Evolutionary conservation across 2,329 filamentous ascomycete genomes (phyloP), one percentile per base, ranked within the genome.

Genomic region (Coniochaeta ligniaria): DNA sequence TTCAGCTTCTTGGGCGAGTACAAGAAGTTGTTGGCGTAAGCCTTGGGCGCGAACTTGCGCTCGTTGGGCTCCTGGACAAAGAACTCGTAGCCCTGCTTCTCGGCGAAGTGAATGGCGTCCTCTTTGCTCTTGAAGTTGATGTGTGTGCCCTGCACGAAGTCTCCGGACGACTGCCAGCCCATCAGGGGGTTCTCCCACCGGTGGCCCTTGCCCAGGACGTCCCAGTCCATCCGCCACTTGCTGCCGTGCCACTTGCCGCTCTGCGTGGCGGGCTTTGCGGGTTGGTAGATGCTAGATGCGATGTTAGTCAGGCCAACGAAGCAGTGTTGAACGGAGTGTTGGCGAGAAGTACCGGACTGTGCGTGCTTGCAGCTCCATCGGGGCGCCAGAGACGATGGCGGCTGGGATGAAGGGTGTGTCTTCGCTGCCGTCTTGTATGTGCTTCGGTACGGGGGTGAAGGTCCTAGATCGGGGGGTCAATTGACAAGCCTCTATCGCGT

Each of bases 51-150:
- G 69, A 97, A 88, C 71, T 88, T 90, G 72, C 95, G 87, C 76
- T 86, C 85, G 71, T 97, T 96, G 38, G 95, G 94, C 78, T 98
- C 95, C 81, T 98, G 95, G 26, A 99, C 93, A 74, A 95, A 98
- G 77, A 96, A 99, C 74, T 99, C 94, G 74, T 99, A 99, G 38
- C 96, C 95, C 76, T 99, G 95, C 84, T 98, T 99, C 80, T 98
- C 90, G 26, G 96, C 95, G 72, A 99, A 99, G 62, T 83, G 80
- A 70, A 99, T 94, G 66, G 95, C 95, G 68, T 96, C 94, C 74
- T 98, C 92, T 82, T 96, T 98, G 69, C 81, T 83, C 76, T 90
- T 90, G 83, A 99, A 99, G 75, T 88, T 88, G 69, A 99, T 77
- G 73, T 92, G 85, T 57, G 92, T 96, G 71, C 92, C 94, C 76